Evolutionary conservation across 371 early-diverging fungal genomes (phyloP).

Genomic region (Circinella umbellata): DNA sequence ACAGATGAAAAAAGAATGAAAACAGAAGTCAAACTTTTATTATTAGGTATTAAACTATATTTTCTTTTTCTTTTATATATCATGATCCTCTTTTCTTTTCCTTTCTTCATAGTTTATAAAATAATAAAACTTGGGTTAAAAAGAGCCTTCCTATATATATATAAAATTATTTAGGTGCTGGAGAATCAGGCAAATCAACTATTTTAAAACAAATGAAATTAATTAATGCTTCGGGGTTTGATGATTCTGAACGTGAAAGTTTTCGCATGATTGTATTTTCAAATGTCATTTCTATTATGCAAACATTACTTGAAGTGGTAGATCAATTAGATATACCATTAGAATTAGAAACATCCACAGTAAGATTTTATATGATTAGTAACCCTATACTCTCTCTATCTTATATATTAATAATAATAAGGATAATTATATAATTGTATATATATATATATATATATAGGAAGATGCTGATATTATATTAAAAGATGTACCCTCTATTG

Average conservation of each 20-base stretch:
- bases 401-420: too few relatives aligned
- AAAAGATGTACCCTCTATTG: slow-evolving; percentile 37
- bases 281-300: slow-evolving; percentile 86
- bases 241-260: slow-evolving; percentile 77
- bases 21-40: slow-evolving; percentile 84
- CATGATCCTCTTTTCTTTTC: background rate
- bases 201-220: slow-evolving; percentile 95
- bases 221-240: slow-evolving; percentile 89
- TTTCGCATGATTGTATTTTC: slow-evolving; percentile 85
- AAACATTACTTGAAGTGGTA: slow-evolving; percentile 85
- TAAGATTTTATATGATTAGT: slow-evolving; percentile 32
- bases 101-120: background rate
- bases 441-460: background rate
- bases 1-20: slow-evolving; percentile 66
- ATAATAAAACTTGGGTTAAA: background rate
- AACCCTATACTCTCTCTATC: too few relatives aligned
- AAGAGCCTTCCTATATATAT: too few relatives aligned
- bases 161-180: slow-evolving; percentile 93
- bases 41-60: slow-evolving; percentile 57
- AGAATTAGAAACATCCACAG: slow-evolving; percentile 8
- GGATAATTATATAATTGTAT: too few relatives aligned
- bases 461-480: slow-evolving; percentile 22
- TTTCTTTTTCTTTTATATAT: background rate
- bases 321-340: slow-evolving; percentile 68
- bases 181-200: slow-evolving; percentile 95